Evolutionary conservation across 805 yeast genomes (phyloP), one percentile per base, ranked within the genome.

Genomic region (Lachancea nothofagi): DNA sequence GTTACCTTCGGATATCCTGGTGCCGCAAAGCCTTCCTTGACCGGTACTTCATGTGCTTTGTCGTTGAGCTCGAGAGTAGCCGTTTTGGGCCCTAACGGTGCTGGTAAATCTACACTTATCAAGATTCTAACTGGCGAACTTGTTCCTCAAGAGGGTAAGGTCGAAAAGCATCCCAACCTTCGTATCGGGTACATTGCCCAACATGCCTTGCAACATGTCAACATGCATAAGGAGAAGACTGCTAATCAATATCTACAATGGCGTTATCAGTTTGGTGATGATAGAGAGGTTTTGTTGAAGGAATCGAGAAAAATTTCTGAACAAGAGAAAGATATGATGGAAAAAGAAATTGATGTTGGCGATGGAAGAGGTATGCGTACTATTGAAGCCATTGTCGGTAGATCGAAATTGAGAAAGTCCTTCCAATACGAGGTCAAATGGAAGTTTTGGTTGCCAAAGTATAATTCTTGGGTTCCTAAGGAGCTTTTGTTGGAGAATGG

Each of bases 161-260:
- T 90, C 42, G 97, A 93, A 70, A 93, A 93, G 66, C 98, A 90
- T 70, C 97, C 97, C 49, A 90, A 90, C 67, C 74, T 93, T 68
- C 88, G 98, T 73, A 87, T 90, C 54, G 98, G 97, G 44, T 90
- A 90, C 70, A 93, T 90, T 71, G 97, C 97, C 15, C 98, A 90
- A 72, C 97, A 90, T 57, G 97, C 98, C 25, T 77, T 90, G 61
- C 96, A 88, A 66, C 97, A 90, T 59, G 97, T 90, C 44, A 95
- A 93, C 63, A 81, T 83, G 70, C 98, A 90, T 69, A 87, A 89
- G 68, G 98, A 90, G 65, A 88, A 88, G 70, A 90, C 97, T 12
- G 96, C 98, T 35, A 90, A 89, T 61, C 97, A 90, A 71, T 90
- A 90, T 65, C 73, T 90, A 62, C 97, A 93, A 70, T 90, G 98